Evolutionary conservation across 129 eudicot genomes (phyloP).

Genomic region (Lactuca saligna): DNA sequence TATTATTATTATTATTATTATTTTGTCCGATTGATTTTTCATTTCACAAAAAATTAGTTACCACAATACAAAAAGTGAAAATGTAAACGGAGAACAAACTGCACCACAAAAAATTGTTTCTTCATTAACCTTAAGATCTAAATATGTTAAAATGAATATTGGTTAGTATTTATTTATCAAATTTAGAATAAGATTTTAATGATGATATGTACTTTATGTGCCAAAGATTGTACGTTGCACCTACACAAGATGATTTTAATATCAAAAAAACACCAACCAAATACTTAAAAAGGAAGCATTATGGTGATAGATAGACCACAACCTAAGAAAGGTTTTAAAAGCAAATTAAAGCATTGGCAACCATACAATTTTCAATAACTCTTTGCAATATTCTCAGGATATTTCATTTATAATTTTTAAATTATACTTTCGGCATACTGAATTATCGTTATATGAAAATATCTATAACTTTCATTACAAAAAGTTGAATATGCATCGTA

Average conservation of each 20-base stretch:
- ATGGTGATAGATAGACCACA: slow-evolving; percentile 34
- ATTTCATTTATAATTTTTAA: too few relatives aligned
- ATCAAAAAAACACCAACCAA: not conserved
- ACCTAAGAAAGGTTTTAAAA: slow-evolving; percentile 14
- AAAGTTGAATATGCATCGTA: too few relatives aligned
- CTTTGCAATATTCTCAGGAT: not conserved
- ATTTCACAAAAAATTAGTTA: too few relatives aligned
- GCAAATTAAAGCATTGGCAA: slow-evolving; percentile 26
- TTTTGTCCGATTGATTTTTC: too few relatives aligned
- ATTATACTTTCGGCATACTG: not conserved
- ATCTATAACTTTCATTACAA: too few relatives aligned
- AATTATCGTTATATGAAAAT: not conserved
- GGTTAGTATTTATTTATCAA: not conserved
- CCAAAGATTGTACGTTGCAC: slow-evolving; percentile 7
- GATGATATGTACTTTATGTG: slow-evolving; percentile 7
- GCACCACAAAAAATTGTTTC: not conserved
- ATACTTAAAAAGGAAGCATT: slow-evolving; percentile 25
- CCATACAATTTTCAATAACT: slow-evolving; percentile 28
- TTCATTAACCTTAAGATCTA: not conserved
- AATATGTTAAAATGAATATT: not conserved
- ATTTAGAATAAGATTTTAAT: not conserved
- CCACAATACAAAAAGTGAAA: too few relatives aligned
- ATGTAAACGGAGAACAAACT: too few relatives aligned
- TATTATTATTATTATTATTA: too few relatives aligned
- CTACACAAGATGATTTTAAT: slow-evolving; percentile 12